Conservation (phyloP, 2,329 filamentous ascomycete genomes). For the Cladophialophora psammophila region DNA sequence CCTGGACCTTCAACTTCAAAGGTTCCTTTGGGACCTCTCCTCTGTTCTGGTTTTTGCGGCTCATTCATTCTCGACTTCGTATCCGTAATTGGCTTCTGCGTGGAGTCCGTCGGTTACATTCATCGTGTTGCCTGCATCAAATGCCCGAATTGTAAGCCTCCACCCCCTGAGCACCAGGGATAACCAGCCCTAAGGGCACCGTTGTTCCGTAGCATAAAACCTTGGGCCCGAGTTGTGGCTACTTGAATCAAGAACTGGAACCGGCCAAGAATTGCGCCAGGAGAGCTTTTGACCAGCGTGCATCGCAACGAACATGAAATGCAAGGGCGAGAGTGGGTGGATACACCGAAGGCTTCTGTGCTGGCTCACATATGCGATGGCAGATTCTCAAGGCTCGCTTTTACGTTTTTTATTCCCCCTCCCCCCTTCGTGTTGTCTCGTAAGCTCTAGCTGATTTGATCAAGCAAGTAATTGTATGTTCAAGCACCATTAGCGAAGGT, state of each 20-base stretch:
- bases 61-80: background rate
- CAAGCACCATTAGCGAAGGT: background rate
- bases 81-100: background rate
- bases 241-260: background rate
- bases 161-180: background rate
- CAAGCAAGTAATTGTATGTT: background rate
- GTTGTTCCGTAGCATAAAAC: background rate
- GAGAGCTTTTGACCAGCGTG: background rate
- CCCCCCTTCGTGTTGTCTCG: background rate
- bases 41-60: background rate
- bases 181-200: background rate
- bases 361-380: background rate
- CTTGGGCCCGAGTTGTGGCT: background rate
- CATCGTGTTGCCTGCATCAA: background rate
- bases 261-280: background rate
- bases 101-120: background rate
- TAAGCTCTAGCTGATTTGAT: background rate
- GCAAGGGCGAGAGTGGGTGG: background rate
- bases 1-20: background rate
- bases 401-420: background rate
- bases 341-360: background rate
- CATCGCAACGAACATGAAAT: background rate
- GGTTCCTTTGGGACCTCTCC: background rate
- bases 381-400: background rate
- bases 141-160: background rate